phyloP scores from a whole-genome alignment of 495 filamentous ascomycete species.

The Talaromyces borbonicus region DNA sequence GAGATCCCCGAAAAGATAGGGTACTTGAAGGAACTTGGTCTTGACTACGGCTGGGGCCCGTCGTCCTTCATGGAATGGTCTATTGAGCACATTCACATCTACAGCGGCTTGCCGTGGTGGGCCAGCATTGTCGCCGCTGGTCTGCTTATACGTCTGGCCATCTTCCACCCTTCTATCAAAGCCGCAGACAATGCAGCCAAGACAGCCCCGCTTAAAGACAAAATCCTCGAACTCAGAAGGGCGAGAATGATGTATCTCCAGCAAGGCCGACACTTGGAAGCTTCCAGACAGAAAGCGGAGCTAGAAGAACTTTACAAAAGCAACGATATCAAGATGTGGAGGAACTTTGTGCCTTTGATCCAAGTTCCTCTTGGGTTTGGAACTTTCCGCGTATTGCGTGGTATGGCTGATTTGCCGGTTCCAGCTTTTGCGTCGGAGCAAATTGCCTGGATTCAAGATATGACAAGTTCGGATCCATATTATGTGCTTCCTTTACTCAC shows the following conservation, averaged over 20 bases:
- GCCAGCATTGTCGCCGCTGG: constrained; percentile 56
- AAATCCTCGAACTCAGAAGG: constrained; percentile 35
- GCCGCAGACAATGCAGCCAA: constrained; percentile 48
- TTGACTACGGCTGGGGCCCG: constrained; percentile 78
- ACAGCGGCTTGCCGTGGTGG: constrained; percentile 70
- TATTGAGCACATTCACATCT: constrained; percentile 76
- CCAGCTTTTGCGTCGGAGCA: constrained; percentile 64
- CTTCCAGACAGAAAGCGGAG: constrained; percentile 34
- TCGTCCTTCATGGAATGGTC: constrained; percentile 58
- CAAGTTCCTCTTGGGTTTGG: constrained; percentile 69
- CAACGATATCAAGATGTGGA: constrained; percentile 44
- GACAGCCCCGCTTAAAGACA: constrained; percentile 29
- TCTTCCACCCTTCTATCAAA: constrained; percentile 54
- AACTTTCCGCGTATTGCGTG: constrained; percentile 64
- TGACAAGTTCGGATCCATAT: constrained; percentile 68
- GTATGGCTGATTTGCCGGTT: constrained; percentile 69
- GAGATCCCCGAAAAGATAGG: constrained; percentile 64
- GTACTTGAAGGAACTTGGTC: constrained; percentile 69
- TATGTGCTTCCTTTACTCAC: constrained; percentile 57
- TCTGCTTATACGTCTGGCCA: constrained; percentile 47
- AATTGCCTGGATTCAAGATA: constrained; percentile 65
- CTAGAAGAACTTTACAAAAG: constrained; percentile 36
- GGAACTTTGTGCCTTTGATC: constrained; percentile 46
- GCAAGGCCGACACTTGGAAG: constrained; percentile 28
- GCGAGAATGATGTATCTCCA: constrained; percentile 33